These are phyloP conservation scores for Ophiostoma tasmaniense DNA, from an alignment of 2,329 filamentous ascomycete genomes.

Conservation along the genomic window DNA sequence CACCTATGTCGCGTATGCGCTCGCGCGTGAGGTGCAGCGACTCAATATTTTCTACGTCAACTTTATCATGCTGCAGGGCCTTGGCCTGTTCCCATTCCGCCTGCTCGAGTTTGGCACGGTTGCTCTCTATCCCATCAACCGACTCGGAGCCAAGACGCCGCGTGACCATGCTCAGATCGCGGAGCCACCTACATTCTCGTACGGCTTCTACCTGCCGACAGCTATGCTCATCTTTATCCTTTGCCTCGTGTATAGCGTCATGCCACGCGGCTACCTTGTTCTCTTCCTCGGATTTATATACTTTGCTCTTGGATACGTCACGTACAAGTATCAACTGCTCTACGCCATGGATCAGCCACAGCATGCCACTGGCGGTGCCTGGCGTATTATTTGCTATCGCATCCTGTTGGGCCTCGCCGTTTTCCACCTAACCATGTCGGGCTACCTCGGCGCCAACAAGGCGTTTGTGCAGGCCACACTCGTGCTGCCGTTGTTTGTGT, in stretches of 20 bases:
- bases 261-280: slow-evolving; percentile 71
- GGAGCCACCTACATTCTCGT: slow-evolving; percentile 80
- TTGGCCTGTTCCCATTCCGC: slow-evolving; percentile 90
- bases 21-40: slow-evolving; percentile 66
- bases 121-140: slow-evolving; percentile 69
- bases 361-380: slow-evolving; percentile 85
- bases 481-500: slow-evolving; percentile 65
- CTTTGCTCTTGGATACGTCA: slow-evolving; percentile 74
- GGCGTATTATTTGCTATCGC: slow-evolving; percentile 94
- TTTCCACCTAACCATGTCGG: slow-evolving; percentile 86
- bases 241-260: slow-evolving; percentile 86
- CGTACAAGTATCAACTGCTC: slow-evolving; percentile 93
- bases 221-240: slow-evolving; percentile 90
- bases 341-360: slow-evolving; percentile 98
- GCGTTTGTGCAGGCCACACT: slow-evolving; percentile 66
- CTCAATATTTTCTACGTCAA: slow-evolving; percentile 84
- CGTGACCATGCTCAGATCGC: slow-evolving; percentile 78
- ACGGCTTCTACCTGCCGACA: slow-evolving; percentile 91
- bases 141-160: slow-evolving; percentile 74
- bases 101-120: slow-evolving; percentile 85
- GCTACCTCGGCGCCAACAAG: slow-evolving; percentile 65
- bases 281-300: slow-evolving; percentile 76
- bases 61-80: slow-evolving; percentile 83
- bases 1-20: slow-evolving; percentile 62
- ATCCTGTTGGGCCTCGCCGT: slow-evolving; percentile 77